A percentile compares a stretch with the other conserved stretches of the same genome.
Conservation (phyloP, 345 rosid species). For the Salix caprea region DNA sequence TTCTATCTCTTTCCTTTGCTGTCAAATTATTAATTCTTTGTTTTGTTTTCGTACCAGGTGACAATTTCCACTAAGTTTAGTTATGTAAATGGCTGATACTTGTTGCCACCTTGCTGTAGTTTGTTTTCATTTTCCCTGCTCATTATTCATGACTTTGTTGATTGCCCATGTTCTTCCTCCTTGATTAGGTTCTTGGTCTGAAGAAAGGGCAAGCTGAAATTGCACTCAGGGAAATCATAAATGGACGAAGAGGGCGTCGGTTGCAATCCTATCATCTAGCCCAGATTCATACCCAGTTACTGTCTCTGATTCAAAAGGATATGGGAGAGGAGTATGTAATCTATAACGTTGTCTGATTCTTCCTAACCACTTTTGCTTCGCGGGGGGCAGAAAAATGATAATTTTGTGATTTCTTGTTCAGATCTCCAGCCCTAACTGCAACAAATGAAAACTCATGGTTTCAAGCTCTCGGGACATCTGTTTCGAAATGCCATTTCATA, state of each 20-base stretch:
- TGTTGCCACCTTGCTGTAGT: background rate
- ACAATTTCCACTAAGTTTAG: background rate
- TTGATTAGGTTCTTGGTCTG: slow-evolving; percentile 54
- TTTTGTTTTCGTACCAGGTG: background rate
- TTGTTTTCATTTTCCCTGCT: background rate
- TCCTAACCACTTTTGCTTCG: background rate
- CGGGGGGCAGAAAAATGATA: slow-evolving; percentile 8
- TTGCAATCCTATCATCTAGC: slow-evolving; percentile 44
- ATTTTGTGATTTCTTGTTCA: slow-evolving; percentile 26
- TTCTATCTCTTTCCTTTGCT: background rate
- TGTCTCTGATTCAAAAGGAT: slow-evolving; percentile 49
- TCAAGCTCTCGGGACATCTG: slow-evolving; percentile 38
- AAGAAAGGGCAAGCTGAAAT: slow-evolving; percentile 70
- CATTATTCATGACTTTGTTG: background rate
- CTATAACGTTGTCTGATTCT: background rate
- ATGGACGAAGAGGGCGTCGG: slow-evolving; percentile 45
- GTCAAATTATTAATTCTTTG: background rate
- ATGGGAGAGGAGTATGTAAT: slow-evolving; percentile 48
- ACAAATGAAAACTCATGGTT: slow-evolving; percentile 57
- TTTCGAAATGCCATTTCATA: slow-evolving; percentile 35
- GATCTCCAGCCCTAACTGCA: slow-evolving; percentile 43
- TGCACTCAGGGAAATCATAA: slow-evolving; percentile 54
- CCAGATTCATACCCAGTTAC: slow-evolving; percentile 52
- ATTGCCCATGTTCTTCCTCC: background rate
- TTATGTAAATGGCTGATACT: background rate